A percentile compares a stretch with the other conserved stretches of the same genome.
phyloP scores from a whole-genome alignment of 352 stramenopile species.

The Hyaloperonospora brassicae region DNA sequence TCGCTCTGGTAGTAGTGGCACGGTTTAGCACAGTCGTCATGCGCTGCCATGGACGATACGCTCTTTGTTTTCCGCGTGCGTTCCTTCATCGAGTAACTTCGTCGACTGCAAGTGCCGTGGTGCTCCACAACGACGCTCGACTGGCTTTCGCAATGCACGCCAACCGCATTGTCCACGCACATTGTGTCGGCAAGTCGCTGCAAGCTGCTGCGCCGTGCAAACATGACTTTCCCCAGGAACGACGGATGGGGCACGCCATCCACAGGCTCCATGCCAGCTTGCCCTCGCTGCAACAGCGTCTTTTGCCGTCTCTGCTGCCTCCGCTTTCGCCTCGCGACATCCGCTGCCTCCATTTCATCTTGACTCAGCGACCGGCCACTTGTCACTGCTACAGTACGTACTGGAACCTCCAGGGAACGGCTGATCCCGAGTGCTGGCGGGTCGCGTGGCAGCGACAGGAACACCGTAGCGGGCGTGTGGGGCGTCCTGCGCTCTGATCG shows the following conservation, averaged over 20 bases:
- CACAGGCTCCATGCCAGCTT: constrained; percentile 8
- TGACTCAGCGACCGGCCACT: constrained; percentile 22
- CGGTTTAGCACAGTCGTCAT: constrained; percentile 11
- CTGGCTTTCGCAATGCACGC: constrained; percentile 11
- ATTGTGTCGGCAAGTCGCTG: constrained; percentile 48
- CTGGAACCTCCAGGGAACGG: constrained; percentile 7
- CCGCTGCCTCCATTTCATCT: constrained; percentile 23
- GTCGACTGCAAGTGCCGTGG: constrained; percentile 1
- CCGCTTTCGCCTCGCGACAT: constrained; percentile 14
- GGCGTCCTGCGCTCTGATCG: constrained; percentile 13
- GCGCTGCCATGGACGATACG: constrained; percentile 7
- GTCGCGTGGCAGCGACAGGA: constrained; percentile 4
- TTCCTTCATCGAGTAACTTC: constrained; percentile 8
- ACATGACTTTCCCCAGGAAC: constrained; percentile 28
- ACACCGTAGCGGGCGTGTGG: neutral
- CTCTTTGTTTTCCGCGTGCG: constrained; percentile 16
- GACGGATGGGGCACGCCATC: constrained; percentile 28
- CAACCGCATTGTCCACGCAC: constrained; percentile 24
- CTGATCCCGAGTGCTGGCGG: constrained; percentile 6
- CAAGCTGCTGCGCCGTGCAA: constrained; percentile 41
- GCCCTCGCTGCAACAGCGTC: constrained; percentile 9
- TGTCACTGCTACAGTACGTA: constrained; percentile 9
- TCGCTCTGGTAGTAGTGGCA: constrained; percentile 7
- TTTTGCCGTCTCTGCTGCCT: constrained; percentile 25
- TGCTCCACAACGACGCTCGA: constrained; percentile 3